Evolutionary conservation across 352 stramenopile species (phyloP), one percentile per base, ranked within the genome.

Genomic region (Albugo candida): DNA sequence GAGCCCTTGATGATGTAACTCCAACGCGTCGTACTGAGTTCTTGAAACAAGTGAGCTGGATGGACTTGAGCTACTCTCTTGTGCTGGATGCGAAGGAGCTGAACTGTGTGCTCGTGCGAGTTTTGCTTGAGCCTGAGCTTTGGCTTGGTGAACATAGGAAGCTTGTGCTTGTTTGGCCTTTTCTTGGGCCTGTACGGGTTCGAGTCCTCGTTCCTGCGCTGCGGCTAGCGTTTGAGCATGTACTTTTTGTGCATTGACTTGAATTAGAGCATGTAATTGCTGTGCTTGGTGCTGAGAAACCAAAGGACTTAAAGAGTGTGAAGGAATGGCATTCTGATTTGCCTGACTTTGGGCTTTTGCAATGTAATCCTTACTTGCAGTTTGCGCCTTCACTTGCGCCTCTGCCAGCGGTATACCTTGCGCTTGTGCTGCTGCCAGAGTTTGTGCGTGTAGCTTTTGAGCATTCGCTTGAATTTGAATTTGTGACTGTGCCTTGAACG

Each of bases 1-100:
- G 35, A 98, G 73, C 2, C 93, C 93, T 59, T 97, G 89, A 36
- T 96, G 82, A 43, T 97, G 80, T 11, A 97, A 60, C 59, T 98
- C 92, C n/a, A 97, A 55, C 5, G 83, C 71, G 46, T 96, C 76
- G 38, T 83, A 67, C 24, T 93, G 79, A 2, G 60, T 54, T 41
- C 86, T 88, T 13, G 75, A 84, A 31, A 69, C 57, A 59, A 89
- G 87, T 31, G 68, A 61, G 14, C 59, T 62, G 38, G 51, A 51
- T 21, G 45, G 58, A 40, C 20, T 49, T 18, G 37, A 48, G 35
- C 37, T 49, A 16, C 53, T 55, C 12, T 16, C 55, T 46, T 31
- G 52, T 27, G 56, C 49, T 21, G 41, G 53, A 20, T 75, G 55
- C 0, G 68, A 63, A 17, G 74, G 54, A 16, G 58, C 49, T 37